A percentile compares a stretch with the other conserved stretches of the same genome.
phyloP scores from a whole-genome alignment of 495 filamentous ascomycete species.

The Aspergillus taichungensis region DNA sequence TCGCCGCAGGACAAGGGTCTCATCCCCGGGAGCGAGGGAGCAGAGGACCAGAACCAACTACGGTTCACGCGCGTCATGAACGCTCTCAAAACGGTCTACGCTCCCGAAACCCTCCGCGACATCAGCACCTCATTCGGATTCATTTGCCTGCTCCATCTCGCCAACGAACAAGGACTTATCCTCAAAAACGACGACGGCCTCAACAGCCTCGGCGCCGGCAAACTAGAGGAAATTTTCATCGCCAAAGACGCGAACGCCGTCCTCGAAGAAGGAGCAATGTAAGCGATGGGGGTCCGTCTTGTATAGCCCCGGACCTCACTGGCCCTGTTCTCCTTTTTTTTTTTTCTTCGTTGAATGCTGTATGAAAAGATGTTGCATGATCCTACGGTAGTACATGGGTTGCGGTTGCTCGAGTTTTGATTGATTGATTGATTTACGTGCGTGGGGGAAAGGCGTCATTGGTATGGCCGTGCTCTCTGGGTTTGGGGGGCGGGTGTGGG shows the following conservation, averaged over 20 bases:
- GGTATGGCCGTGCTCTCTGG: no score
- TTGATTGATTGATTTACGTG: neutral
- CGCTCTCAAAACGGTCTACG: constrained; percentile 75
- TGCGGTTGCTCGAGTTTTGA: constrained; percentile 20
- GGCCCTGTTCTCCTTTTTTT: no score
- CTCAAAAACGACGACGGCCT: constrained; percentile 41
- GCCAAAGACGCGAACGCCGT: constrained; percentile 30
- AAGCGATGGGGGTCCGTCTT: constrained; percentile 2
- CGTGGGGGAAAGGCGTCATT: no score
- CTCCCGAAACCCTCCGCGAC: constrained; percentile 73
- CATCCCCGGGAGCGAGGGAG: constrained; percentile 4
- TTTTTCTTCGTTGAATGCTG: neutral
- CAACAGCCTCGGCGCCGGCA: constrained; percentile 17
- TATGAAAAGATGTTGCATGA: constrained; percentile 9
- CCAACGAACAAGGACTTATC: constrained; percentile 91
- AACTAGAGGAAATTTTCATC: constrained; percentile 39
- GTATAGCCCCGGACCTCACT: no score
- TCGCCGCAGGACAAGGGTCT: constrained; percentile 16
- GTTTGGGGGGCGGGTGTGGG: no score
- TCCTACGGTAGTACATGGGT: constrained; percentile 1
- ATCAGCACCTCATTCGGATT: constrained; percentile 97
- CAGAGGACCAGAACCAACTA: constrained; percentile 40
- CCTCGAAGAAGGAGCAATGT: constrained; percentile 31
- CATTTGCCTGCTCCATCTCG: constrained; percentile 90
- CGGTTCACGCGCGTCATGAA: constrained; percentile 92